Evolutionary conservation across 768 basidiomycete genomes (phyloP), one percentile per base, ranked within the genome.

Genomic region (Boletus sp.): DNA sequence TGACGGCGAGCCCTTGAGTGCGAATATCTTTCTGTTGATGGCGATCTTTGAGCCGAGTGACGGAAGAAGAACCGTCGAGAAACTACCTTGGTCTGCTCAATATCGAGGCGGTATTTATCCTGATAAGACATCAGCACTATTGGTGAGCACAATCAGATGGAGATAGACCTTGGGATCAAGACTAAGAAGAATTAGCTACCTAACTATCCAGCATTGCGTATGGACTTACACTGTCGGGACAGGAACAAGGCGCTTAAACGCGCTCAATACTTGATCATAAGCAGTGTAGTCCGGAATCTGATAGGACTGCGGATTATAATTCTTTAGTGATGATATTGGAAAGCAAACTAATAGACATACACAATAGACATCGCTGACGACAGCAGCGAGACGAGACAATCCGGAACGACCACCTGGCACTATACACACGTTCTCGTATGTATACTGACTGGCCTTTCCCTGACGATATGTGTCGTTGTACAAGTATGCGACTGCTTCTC

Each of bases 351-450:
- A 39, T 9, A 28, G 1, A 65, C 79, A 58, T 62, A 89, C 91
- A 41, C 86, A 87, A 63, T 92, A 93, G 50, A 94, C 92, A 67
- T 94, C 91, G 42, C 91, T 87, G 55, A 98, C 83, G 49, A 98
- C 94, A 15, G 95, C 91, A 14, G 94, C 94, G 24, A 98, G 82
- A 57, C 95, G 86, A 30, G 92, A 90, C 59, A 98, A 80, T 11
- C 94, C 94, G 3, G 94, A 80, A 53, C 93, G 86, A 15, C 95
- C 95, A 44, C 95, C 95, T 12, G 95, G 95, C 1, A 97, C 94
- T 64, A 98, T 96, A 66, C 91, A 94, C 12, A 92, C 88, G 66
- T 98, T 98, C 73, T 95, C 93, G 62, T 79, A 89, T 1, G 92
- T 94, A 70, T 97, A 98, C 63, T 95, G 80, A 62, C 89, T 92